Evolutionary conservation across 2,329 filamentous ascomycete species (phyloP).

Genomic region (Pestalotiopsis sp.): DNA sequence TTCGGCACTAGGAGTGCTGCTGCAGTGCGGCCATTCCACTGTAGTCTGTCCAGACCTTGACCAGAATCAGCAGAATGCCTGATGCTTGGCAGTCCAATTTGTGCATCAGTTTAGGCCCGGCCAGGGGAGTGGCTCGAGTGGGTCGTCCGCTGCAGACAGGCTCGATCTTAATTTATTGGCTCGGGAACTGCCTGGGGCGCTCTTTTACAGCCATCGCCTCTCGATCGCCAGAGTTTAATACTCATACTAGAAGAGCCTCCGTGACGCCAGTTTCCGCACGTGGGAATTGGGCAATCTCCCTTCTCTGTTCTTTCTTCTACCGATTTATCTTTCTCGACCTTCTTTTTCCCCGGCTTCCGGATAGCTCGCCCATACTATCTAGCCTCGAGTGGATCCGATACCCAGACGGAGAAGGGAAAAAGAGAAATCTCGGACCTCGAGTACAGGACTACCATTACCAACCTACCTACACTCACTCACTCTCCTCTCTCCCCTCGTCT

Average conservation of each 20-base stretch:
- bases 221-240: slow-evolving; percentile 13
- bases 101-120: slow-evolving; percentile 12
- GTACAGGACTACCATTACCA: background rate
- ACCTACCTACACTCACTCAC: background rate
- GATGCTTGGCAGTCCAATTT: slow-evolving; percentile 13
- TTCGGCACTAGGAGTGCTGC: background rate
- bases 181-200: slow-evolving; percentile 4
- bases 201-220: slow-evolving; percentile 9
- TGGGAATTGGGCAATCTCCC: slow-evolving; percentile 8
- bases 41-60: background rate
- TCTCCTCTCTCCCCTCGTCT: background rate
- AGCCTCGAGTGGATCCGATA: background rate
- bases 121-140: slow-evolving; percentile 1
- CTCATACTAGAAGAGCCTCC: slow-evolving; percentile 7
- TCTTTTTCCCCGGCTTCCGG: background rate
- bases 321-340: background rate
- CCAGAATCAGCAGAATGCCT: slow-evolving; percentile 11
- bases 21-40: background rate
- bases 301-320: slow-evolving; percentile 1
- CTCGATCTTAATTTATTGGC: slow-evolving; percentile 12
- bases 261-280: slow-evolving; percentile 9
- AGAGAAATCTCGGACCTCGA: background rate
- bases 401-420: background rate
- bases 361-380: background rate
- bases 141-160: slow-evolving; percentile 11